A percentile compares a stretch with the other conserved stretches of the same genome.
phyloP scores from a whole-genome alignment of 176 grass and related monocot species.

The Poa pratensis region DNA sequence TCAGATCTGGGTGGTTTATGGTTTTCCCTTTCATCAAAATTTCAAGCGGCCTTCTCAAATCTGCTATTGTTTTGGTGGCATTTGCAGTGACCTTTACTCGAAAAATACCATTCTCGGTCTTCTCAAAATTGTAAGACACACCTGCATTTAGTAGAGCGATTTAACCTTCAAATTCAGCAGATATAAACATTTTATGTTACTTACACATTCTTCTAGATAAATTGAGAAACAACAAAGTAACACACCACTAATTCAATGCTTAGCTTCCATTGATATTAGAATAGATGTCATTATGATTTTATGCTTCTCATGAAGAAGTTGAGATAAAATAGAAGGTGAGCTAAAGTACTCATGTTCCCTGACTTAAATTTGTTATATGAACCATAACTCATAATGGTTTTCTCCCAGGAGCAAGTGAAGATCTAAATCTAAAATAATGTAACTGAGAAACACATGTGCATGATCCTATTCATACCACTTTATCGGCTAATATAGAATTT shows the following conservation, averaged over 20 bases:
- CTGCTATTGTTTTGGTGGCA: slow-evolving; percentile 88
- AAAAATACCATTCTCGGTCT: slow-evolving; percentile 64
- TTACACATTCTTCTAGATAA: slow-evolving; percentile 18
- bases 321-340: slow-evolving; percentile 12
- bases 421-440: background rate
- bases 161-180: slow-evolving; percentile 9
- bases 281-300: background rate
- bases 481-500: background rate
- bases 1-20: slow-evolving; percentile 72
- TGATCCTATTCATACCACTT: slow-evolving; percentile 9
- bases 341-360: slow-evolving; percentile 31
- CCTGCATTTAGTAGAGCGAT: slow-evolving; percentile 54
- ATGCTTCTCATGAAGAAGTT: slow-evolving; percentile 9
- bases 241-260: background rate
- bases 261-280: background rate
- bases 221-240: slow-evolving; percentile 4
- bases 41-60: slow-evolving; percentile 78
- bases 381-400: background rate
- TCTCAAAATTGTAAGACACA: slow-evolving; percentile 73
- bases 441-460: background rate
- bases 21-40: slow-evolving; percentile 84
- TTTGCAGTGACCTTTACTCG: slow-evolving; percentile 70
- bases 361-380: background rate
- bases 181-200: slow-evolving; percentile 21
- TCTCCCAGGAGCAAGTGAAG: slow-evolving; percentile 29